Conservation (phyloP, 140 eudicot genomes). For the Anethum foeniculum region DNA sequence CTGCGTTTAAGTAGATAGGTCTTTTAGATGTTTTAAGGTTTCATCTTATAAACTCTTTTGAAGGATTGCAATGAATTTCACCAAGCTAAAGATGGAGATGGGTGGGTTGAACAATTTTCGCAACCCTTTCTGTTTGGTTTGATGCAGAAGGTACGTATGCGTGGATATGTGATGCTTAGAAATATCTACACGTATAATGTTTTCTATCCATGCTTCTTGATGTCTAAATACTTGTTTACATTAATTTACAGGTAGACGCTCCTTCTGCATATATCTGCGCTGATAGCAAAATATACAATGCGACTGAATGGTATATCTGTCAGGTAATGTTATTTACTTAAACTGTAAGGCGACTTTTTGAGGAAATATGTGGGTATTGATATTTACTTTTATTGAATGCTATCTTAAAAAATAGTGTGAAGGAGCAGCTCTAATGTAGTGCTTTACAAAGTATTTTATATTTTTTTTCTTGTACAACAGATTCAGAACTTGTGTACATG, state of each 20-base stretch:
- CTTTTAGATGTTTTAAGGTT: background rate
- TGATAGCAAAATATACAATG: slow-evolving; percentile 78
- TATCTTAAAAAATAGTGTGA: background rate
- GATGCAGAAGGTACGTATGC: slow-evolving; percentile 59
- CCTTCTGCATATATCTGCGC: slow-evolving; percentile 93
- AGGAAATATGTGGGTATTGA: background rate
- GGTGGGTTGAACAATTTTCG: slow-evolving; percentile 39
- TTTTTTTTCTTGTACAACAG: background rate
- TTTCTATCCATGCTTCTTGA: background rate
- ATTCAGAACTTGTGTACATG: background rate
- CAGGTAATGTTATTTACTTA: slow-evolving; percentile 42
- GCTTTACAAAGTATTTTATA: background rate
- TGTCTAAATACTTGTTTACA: background rate
- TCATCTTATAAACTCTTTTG: background rate
- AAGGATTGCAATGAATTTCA: slow-evolving; percentile 48
- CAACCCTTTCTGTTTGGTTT: slow-evolving; percentile 82
- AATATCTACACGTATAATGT: background rate
- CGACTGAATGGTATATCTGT: slow-evolving; percentile 95
- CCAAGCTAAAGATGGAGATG: slow-evolving; percentile 53
- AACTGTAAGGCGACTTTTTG: background rate
- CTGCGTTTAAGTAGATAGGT: background rate
- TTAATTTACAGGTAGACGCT: slow-evolving; percentile 60
- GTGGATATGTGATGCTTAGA: background rate
- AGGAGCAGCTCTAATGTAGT: background rate
- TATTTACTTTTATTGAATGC: background rate